Base-by-base conservation (phyloP, 768 basidiomycete genomes). In the Mycena venus region DNA sequence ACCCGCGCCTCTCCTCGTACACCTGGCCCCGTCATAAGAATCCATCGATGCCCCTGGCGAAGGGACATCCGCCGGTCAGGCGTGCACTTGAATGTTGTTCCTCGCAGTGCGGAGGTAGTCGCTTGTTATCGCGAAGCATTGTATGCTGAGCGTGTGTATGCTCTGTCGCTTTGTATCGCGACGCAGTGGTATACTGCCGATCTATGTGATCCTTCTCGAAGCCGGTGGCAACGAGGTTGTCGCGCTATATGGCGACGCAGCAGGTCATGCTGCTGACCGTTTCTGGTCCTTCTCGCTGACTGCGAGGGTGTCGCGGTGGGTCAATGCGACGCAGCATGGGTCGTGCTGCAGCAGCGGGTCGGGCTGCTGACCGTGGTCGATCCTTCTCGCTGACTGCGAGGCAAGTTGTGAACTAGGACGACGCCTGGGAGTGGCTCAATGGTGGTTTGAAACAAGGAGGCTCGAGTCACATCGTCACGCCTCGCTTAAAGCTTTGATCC, bases 1-100 rank as follows among this genome's bases (percentile, higher is more conserved):
- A 38, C 68, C 68, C 32, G 34, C 44, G 11, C 49, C 21, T 19
- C 59, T 56, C 49, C 69, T 63, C 69, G 69, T 70, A 23, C 49
- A 53, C 29, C 69, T 63, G 29, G 69, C 61, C 9, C 70, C 63
- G 44, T n/a, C 70, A 63, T 56, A 42, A 56, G 63, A 65, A 63
- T 40, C 59, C 38, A 55, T 49, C 68, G 38, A 61, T 61, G 59
- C 23, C 56, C 59, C 19, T 49, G 68, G 68, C 68, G 68, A 51
- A 47, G 32, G 40, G 29, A 58, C 53, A 58, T 38, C 56, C 29
- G 66, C 36, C 55, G 36, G 1, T 66, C 49, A 53, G 64, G 64
- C 64, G 56, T 47, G 44, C 62, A 64, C 62, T 44, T 49, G 14
- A 51, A 14, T 8, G 63, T 47, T 65, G 64, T 51, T 23, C 34